These are phyloP conservation scores for Pythium periplocum DNA, from an alignment of 352 stramenopile species.

Conservation along the genomic window DNA sequence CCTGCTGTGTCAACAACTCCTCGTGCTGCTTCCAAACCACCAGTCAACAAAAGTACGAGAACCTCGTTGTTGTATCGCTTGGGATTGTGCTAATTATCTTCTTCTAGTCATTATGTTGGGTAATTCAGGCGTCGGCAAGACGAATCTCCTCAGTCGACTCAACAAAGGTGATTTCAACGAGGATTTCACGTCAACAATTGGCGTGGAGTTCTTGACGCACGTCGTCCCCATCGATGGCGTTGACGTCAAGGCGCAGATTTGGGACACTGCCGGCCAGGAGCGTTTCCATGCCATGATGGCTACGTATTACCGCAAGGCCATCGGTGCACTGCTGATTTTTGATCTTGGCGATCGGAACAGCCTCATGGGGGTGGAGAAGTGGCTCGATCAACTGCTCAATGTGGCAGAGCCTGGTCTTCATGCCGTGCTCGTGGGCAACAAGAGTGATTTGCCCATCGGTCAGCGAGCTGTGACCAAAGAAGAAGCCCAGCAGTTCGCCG, in stretches of 20 bases:
- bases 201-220: slow-evolving; percentile 87
- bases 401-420: slow-evolving; percentile 66
- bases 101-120: slow-evolving; percentile 68
- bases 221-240: slow-evolving; percentile 54
- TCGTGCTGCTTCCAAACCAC: slow-evolving; percentile 28
- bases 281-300: slow-evolving; percentile 87
- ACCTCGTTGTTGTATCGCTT: not conserved
- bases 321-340: slow-evolving; percentile 75
- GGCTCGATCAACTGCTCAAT: slow-evolving; percentile 71
- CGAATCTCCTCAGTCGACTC: slow-evolving; percentile 72
- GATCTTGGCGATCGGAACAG: slow-evolving; percentile 57
- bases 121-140: slow-evolving; percentile 85
- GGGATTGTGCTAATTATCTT: slow-evolving; percentile 1
- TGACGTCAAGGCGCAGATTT: slow-evolving; percentile 85
- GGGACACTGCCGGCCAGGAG: slow-evolving; percentile 85
- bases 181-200: slow-evolving; percentile 82
- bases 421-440: slow-evolving; percentile 69
- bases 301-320: slow-evolving; percentile 84
- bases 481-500: slow-evolving; percentile 64
- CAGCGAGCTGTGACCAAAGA: slow-evolving; percentile 45
- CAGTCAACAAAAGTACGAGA: slow-evolving; percentile 62
- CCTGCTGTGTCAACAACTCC: slow-evolving; percentile 14
- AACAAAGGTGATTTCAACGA: slow-evolving; percentile 82
- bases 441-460: slow-evolving; percentile 43
- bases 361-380: slow-evolving; percentile 51